Base-by-base conservation (phyloP, 805 yeast genomes). In the Candida michaelii region DNA sequence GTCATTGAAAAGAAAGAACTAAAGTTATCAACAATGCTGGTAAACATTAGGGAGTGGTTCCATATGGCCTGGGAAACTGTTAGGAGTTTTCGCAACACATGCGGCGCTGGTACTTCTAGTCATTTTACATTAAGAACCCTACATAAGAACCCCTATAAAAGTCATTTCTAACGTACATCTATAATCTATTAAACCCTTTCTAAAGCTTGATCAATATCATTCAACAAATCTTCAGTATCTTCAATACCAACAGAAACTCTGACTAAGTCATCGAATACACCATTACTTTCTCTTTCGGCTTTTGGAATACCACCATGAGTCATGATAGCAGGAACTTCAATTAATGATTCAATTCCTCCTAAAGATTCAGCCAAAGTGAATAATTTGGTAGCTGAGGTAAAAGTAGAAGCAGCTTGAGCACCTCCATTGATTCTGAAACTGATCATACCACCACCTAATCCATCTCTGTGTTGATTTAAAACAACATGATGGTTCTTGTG, bases 251-350 rank as follows among this genome's bases (percentile, higher is more conserved):
- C 89, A 50, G 89, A 80, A 42, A 88, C 73, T 72, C 96, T 81
- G 54, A 88, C 73, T 65, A 88, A 76, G 65, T 86, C 89, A 57
- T 86, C 95, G 54, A 59, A 85, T 36, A 87, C 93, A 50, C 95
- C 95, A 46, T 80, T 76, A 40, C 80, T 77, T 66, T 84, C 91
- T 68, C 95, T 80, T 55, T 79, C 82, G 41, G 72, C 86, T 61
- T 74, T 72, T 58, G 93, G 89, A 63, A 87, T 87, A 60, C 95
- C 95, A 43, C 91, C 93, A 57, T 87, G 96, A 55, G 96, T 87
- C 96, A 87, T 87, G 44, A 81, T 79, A 36, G 95, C 93, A 31
- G 96, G 96, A 37, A 88, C 90, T 67, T 88, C 95, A 51, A 85
- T 69, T 57, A 87, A 73, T 7, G 90, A 82, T 71, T 88, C 96